phyloP scores from a whole-genome alignment of 2,329 filamentous ascomycete genomes.

The Metarhizium album region DNA sequence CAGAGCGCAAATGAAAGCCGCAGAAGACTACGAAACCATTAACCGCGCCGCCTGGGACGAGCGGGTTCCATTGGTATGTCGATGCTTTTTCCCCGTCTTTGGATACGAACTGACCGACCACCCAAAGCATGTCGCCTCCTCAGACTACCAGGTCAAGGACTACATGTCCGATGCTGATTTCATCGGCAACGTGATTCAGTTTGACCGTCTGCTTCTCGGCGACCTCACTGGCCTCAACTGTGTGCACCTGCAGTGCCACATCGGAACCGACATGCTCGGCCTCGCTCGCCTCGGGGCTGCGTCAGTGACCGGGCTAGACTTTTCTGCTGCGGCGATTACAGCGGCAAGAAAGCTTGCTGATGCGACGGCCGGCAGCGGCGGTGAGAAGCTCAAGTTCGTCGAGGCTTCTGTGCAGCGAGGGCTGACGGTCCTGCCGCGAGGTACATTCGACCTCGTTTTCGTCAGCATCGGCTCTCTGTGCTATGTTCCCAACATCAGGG shows the following conservation, averaged over 20 bases:
- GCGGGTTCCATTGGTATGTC: slow-evolving; percentile 8
- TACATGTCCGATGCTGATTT: slow-evolving; percentile 5
- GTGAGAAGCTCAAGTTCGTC: slow-evolving; percentile 8
- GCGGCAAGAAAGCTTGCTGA: slow-evolving; percentile 8
- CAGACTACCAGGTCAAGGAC: slow-evolving; percentile 7
- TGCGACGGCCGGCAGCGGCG: too few relatives aligned
- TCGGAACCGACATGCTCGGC: slow-evolving; percentile 11
- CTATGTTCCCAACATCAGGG: slow-evolving; percentile 7
- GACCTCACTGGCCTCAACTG: slow-evolving; percentile 6
- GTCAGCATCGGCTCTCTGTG: slow-evolving; percentile 10
- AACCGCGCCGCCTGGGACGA: slow-evolving; percentile 8
- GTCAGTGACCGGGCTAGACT: slow-evolving; percentile 11
- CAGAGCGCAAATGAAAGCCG: not conserved
- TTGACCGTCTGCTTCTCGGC: slow-evolving; percentile 6
- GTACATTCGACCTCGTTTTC: slow-evolving; percentile 9
- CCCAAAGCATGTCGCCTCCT: slow-evolving; percentile 7
- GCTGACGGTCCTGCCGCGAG: not conserved
- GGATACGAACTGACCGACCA: not conserved
- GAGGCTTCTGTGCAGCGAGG: slow-evolving; percentile 8
- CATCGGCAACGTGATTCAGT: not conserved
- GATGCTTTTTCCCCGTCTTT: not conserved
- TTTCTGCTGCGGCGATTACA: slow-evolving; percentile 6
- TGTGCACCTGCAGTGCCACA: slow-evolving; percentile 12
- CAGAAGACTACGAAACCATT: slow-evolving; percentile 6
- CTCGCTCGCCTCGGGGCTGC: slow-evolving; percentile 3